Base-by-base conservation (phyloP, 345 rosid species). In the Linum tenue region DNA sequence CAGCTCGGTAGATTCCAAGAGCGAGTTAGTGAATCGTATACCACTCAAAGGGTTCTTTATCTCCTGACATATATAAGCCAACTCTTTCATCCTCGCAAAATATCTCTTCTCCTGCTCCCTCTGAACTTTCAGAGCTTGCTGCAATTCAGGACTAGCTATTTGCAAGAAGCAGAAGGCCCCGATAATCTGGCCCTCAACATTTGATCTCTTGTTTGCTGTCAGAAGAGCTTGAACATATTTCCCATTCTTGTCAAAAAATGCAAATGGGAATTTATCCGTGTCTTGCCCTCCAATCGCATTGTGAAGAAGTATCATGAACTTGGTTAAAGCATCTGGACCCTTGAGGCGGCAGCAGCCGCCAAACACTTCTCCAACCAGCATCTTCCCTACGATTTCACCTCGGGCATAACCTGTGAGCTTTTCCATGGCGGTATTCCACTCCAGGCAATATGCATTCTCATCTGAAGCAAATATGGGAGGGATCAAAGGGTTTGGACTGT, bases 341-440 rank as follows among this genome's bases (percentile, higher is more conserved):
- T 89, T 95, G 71, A 95, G 94, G 60, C 79, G 87, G 68, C 99
- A 95, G 73, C 74, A 80, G 70, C 86, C 72, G 17, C 99, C 99
- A 65, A 95, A 95, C 67, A 95, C 89, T 78, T 95, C 99, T 64
- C 97, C 89, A 62, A 83, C 97, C 73, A 91, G 68, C 89, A 91
- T 76, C 75, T 95, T 95, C 64, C 97, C 99, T 55, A 95, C 71
- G 64, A 86, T 72, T 48, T 91, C 94, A 22, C 67, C 81, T 38
- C 84, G 75, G 16, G 77, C 55, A 92, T 88, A 89, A 9, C 95
- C 96, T 1, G 96, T 95, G 76, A 95, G 87, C 78, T 82, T 91
- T 75, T 91, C 99, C 96, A 91, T 83, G n/a, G 99, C 95, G 22
- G 87, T 82, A 74, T 95, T 95, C 97, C 99, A 95, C 76, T 95